Percentiles rank a stretch among this genome's conserved stretches.
Evolutionary conservation across 352 stramenopile species (phyloP).

Genomic region (Globisporangium iwayamae): DNA sequence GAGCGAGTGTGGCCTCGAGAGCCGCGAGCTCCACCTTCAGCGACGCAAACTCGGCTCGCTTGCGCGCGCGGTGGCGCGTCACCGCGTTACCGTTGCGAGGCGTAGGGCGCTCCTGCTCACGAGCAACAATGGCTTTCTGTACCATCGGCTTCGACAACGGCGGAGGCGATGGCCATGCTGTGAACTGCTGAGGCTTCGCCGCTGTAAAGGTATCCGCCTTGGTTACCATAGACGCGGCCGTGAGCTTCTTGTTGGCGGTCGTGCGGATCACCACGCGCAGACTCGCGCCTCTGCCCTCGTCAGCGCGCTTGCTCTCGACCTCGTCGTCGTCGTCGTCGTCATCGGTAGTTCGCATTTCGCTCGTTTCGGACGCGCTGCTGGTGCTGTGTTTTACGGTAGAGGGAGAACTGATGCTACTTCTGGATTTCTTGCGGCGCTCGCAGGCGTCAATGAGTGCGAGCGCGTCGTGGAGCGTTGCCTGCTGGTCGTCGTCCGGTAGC

Average conservation of each 20-base stretch:
- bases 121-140: background rate
- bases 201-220: background rate
- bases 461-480: slow-evolving; percentile 9
- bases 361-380: background rate
- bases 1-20: slow-evolving; percentile 2
- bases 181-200: background rate
- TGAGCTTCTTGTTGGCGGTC: slow-evolving; percentile 5
- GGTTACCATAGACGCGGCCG: background rate
- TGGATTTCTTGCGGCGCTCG: slow-evolving; percentile 1
- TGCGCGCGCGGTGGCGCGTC: slow-evolving; percentile 7
- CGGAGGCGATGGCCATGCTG: background rate
- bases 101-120: background rate
- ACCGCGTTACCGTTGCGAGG: background rate
- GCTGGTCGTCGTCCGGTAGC: background rate
- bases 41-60: background rate
- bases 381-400: background rate
- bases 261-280: slow-evolving; percentile 10
- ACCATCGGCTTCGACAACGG: background rate
- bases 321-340: background rate
- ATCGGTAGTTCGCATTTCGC: background rate
- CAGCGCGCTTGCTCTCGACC: background rate
- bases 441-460: slow-evolving; percentile 19
- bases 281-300: background rate
- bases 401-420: background rate
- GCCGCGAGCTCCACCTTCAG: background rate